Percentiles rank a stretch among this genome's conserved stretches.
Evolutionary conservation across 2,329 filamentous ascomycete genomes (phyloP).

Genomic region (Taxawa tesnikishii): DNA sequence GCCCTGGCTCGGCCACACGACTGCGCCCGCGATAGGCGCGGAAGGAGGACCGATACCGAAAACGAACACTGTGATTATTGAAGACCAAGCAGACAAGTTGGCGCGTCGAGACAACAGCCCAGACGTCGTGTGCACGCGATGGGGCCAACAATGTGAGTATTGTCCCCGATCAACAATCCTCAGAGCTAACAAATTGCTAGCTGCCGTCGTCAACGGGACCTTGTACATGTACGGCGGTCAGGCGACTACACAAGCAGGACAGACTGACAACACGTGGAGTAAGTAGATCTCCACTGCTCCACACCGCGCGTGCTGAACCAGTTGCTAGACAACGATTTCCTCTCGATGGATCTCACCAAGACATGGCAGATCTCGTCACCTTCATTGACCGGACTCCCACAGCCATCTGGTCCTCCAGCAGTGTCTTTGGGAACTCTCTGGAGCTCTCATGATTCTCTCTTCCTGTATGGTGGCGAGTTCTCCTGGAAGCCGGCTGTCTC

Average conservation of each 20-base stretch:
- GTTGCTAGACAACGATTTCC: slow-evolving; percentile 54
- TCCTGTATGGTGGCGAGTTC: slow-evolving; percentile 63
- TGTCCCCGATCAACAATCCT: neutral
- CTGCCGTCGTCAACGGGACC: slow-evolving; percentile 59
- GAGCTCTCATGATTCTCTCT: slow-evolving; percentile 58
- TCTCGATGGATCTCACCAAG: slow-evolving; percentile 58
- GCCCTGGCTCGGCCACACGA: slow-evolving; percentile 11
- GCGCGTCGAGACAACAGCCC: slow-evolving; percentile 32
- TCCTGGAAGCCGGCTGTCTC: slow-evolving; percentile 47
- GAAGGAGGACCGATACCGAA: slow-evolving; percentile 16
- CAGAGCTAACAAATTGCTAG: slow-evolving; percentile 21
- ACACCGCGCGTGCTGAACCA: no score
- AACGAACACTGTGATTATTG: slow-evolving; percentile 4
- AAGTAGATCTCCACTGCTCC: slow-evolving; percentile 18
- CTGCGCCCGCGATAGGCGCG: slow-evolving; percentile 16
- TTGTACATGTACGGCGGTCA: slow-evolving; percentile 67
- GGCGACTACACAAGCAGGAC: slow-evolving; percentile 43
- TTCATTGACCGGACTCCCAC: slow-evolving; percentile 47
- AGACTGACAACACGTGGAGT: slow-evolving; percentile 59
- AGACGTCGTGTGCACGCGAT: slow-evolving; percentile 50
- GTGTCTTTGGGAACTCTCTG: slow-evolving; percentile 65
- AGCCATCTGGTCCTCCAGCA: slow-evolving; percentile 56
- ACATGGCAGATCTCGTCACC: slow-evolving; percentile 59
- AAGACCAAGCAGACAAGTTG: slow-evolving; percentile 8
- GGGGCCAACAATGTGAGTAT: slow-evolving; percentile 47